Percentiles rank a stretch among this genome's conserved stretches.
Conservation (phyloP, 1,139 yeast species). For the Blastobotrys petasosporus region DNA sequence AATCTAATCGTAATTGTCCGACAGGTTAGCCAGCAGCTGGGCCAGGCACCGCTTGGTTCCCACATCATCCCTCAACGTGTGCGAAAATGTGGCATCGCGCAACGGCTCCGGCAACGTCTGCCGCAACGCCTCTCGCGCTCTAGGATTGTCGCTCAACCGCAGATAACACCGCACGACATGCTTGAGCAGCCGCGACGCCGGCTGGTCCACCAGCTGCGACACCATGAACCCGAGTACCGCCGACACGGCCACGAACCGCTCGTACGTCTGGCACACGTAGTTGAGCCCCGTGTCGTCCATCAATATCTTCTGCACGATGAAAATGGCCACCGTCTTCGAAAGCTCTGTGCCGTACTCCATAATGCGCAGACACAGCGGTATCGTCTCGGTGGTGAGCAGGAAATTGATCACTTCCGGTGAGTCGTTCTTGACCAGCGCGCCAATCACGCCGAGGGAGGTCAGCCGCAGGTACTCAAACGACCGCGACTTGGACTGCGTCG, state of each 20-base stretch:
- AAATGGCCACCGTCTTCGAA: slow-evolving; percentile 92
- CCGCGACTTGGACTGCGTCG: slow-evolving; percentile 84
- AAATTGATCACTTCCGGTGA: slow-evolving; percentile 92
- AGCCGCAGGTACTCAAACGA: slow-evolving; percentile 89
- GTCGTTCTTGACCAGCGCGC: slow-evolving; percentile 93
- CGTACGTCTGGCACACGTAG: slow-evolving; percentile 92
- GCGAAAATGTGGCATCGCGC: slow-evolving; percentile 83
- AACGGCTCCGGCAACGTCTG: slow-evolving; percentile 81
- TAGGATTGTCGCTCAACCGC: slow-evolving; percentile 81
- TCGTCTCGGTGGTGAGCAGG: slow-evolving; percentile 85
- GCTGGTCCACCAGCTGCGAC: slow-evolving; percentile 63
- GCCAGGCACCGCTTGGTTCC: slow-evolving; percentile 85
- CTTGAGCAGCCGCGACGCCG: slow-evolving; percentile 77
- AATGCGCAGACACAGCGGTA: slow-evolving; percentile 86
- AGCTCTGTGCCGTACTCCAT: slow-evolving; percentile 95
- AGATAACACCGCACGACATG: slow-evolving; percentile 93
- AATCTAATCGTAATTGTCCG: slow-evolving; percentile 31
- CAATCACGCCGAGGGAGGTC: slow-evolving; percentile 92
- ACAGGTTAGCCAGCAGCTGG: slow-evolving; percentile 69
- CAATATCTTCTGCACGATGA: slow-evolving; percentile 85
- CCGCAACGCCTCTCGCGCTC: slow-evolving; percentile 84
- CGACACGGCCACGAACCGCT: slow-evolving; percentile 90
- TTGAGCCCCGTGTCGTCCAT: slow-evolving; percentile 87
- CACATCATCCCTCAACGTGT: slow-evolving; percentile 74
- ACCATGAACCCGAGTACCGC: slow-evolving; percentile 86